phyloP scores from a whole-genome alignment of 345 rosid species.

The Corchorus capsularis region DNA sequence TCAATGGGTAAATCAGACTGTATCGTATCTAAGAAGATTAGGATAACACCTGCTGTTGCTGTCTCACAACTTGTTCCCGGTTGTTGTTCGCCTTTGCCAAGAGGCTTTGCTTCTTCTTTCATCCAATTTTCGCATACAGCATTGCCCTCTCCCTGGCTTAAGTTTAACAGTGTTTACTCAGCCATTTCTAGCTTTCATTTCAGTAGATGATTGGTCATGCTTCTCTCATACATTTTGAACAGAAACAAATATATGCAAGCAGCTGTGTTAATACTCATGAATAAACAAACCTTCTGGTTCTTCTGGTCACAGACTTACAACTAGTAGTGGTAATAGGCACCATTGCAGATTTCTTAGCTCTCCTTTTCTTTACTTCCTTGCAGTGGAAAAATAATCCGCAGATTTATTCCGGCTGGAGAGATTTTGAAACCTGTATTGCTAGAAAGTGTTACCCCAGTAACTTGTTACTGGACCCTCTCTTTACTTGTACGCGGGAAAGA shows the following conservation, averaged over 20 bases:
- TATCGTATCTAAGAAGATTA: neutral
- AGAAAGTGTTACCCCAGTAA: constrained; percentile 74
- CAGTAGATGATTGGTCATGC: neutral
- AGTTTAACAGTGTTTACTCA: neutral
- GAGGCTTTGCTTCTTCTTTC: neutral
- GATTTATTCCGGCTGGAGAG: constrained; percentile 70
- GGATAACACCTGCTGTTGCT: neutral
- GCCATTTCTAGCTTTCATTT: constrained; percentile 4
- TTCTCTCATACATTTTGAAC: neutral
- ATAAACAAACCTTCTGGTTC: neutral
- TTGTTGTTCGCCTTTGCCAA: constrained; percentile 1
- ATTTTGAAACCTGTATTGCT: constrained; percentile 79
- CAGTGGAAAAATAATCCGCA: constrained; percentile 64
- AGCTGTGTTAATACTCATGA: neutral
- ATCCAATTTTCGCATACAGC: neutral
- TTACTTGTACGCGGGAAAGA: constrained; percentile 62
- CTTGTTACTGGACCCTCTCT: constrained; percentile 89
- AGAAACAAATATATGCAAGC: neutral
- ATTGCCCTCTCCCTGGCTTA: constrained; percentile 2
- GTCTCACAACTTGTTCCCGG: neutral
- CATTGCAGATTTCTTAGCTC: neutral
- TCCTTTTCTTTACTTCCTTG: constrained; percentile 23
- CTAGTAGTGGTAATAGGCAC: neutral
- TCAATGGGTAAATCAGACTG: neutral
- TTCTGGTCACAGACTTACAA: neutral